Evolutionary conservation across 495 filamentous ascomycete genomes (phyloP), one percentile per base, ranked within the genome.

Genomic region (Tuber calosporum): DNA sequence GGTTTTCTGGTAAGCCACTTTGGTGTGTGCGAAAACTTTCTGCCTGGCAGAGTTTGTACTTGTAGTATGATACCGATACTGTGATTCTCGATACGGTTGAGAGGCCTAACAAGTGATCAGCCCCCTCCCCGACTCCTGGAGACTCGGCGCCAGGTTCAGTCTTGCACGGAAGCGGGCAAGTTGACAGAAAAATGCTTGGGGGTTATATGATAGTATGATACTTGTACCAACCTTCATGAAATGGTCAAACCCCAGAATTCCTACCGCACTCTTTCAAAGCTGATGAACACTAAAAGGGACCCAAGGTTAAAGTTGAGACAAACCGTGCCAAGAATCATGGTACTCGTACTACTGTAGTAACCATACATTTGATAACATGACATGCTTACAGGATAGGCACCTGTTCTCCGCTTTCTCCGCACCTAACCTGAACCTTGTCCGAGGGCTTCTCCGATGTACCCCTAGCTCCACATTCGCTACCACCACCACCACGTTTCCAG

Each of bases 391-490:
- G 53, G n/a, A 62, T 34, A 11, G 22, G 53, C 53, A 34, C 26
- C 53, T 34, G 53, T 62, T 62, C 53, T 62, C 53, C 53, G 53
- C 34, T 34, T 62, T 62, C 53, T 62, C 53, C 53, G 53, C 53
- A 34, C 53, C 53, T 62, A 34, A 62, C 26, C 53, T 7, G 11
- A 62, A 62, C 8, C 53, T 7, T 19, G 26, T 34, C 53, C 11
- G 19, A 34, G 53, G 1, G 13, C 26, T 62, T 62, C 53, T 62
- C 53, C 53, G 53, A 58, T 58, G 22, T 26, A n/a, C 3, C 48
- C 48, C 2, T 26, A 11, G 0, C 45, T 53, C 48, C 48, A 58
- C 48, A 58, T 58, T 58, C 48, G 1, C n/a, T n/a, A 38, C 37
- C 37, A 38, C 2, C 11, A 62, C 53, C 30, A 62, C 26, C 53